Base-by-base conservation (phyloP, 169 alveolate genomes). In the Plasmodium knowlesi region DNA sequence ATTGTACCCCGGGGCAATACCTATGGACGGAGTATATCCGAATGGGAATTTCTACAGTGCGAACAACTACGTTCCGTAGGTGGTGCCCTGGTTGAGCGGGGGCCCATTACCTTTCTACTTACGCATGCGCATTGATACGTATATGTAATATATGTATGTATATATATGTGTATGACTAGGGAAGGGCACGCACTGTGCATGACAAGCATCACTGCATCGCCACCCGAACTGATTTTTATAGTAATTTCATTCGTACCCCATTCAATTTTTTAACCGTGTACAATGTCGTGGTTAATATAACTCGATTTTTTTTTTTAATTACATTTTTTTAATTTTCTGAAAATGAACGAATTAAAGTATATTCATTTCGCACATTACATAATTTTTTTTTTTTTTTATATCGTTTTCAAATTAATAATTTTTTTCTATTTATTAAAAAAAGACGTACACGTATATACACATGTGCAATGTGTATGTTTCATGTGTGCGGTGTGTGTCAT, bases 11-110 rank as follows among this genome's bases (percentile, higher is more conserved):
- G 84, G 76, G 32, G 73, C 71, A 22, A 14, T 41, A 43, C 90
- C 90, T 37, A 89, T 89, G 94, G 94, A 89, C 37, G 46, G 83
- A 22, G 30, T 79, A 19, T 89, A 57, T 39, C 89, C 71, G 9
- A 79, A 89, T 39, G 82, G 74, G 10, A 78, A 46, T 54, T 89
- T 89, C 72, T 79, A 78, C 76, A 79, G 19, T 89, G 72, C 82
- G 46, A 79, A 79, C 53, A 89, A 89, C 50, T 46, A 39, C 32
- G 50, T 19, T 74, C 78, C 93, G 61, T 74, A 84, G 78, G 41
- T n/a, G 34, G 30, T 46, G 30, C 34, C 53, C 30, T 10, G 79
- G 54, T 30, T 57, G 34, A 54, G 10, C 61, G 71, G 74, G 8
- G 74, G 53, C 61, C 61, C 61, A 50, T 16, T 50, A 16, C 25